Base-by-base conservation (phyloP, 2,329 filamentous ascomycete species). In the Laburnicola sp. region DNA sequence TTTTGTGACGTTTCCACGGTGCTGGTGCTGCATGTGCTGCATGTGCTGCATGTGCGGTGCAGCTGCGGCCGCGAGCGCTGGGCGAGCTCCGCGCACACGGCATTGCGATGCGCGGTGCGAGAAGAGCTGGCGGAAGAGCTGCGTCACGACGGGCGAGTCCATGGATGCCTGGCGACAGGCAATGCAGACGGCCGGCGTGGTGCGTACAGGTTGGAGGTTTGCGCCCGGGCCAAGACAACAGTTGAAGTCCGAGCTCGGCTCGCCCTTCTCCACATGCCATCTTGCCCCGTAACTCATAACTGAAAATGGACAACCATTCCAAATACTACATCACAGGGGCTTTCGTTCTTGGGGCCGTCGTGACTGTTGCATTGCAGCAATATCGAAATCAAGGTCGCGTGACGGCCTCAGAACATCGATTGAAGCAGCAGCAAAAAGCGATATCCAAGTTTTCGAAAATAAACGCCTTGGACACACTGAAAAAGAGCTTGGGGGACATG, bases 101-200 rank as follows among this genome's bases (percentile, higher is more conserved):
- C 70, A 73, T 68, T 68, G 70, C 49, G 70, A 88, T 43, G 84
- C 80, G 41, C 84, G 83, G 66, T 92, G 89, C 38, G 85, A 84
- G 65, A 96, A 95, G 36, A 97, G 83, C 77, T 91, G 89, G 65
- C 88, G 85, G 67, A 97, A 93, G 69, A 96, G 81, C 69, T 87
- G 87, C 42, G 84, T 84, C 59, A 91, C 81, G 56, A 89, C 78
- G 52, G 87, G 87, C 16, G 89, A 92, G 76, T 96, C 91, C 91
- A 96, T 96, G 66, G 64, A 51, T 53, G 55, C 59, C 59, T 48
- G 51, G 8, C 10, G 21, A 26, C 28, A 37, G n/a, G 53, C 50
- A 31, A 41, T 37, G 38, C 44, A 45, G 47, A 16, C 43, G 42
- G 57, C 56, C 56, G 59, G 48, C 38, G 42, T 54, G 49, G 49